Percentiles rank a stretch among this genome's conserved stretches.
Evolutionary conservation across 257 asterid genomes (phyloP).

Genomic region (Orobanche coerulescens): DNA sequence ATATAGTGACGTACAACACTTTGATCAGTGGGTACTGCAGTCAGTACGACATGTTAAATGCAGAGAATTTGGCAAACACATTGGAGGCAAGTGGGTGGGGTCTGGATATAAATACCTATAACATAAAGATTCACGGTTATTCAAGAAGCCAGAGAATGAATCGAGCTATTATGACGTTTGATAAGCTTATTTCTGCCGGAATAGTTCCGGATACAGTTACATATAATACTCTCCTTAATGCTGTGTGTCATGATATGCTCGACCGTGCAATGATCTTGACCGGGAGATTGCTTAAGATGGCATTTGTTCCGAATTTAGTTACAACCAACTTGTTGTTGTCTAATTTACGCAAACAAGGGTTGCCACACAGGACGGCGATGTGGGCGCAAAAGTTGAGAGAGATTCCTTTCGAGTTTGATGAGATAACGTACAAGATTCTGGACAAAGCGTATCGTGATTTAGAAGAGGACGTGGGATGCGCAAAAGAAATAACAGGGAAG

Average conservation of each 20-base stretch:
- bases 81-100: slow-evolving; percentile 64
- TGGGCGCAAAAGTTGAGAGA: slow-evolving; percentile 84
- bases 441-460: slow-evolving; percentile 51
- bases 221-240: slow-evolving; percentile 71
- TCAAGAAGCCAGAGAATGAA: slow-evolving; percentile 61
- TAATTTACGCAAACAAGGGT: slow-evolving; percentile 73
- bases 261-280: slow-evolving; percentile 84
- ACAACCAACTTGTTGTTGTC: slow-evolving; percentile 71
- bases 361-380: slow-evolving; percentile 65
- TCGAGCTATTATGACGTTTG: slow-evolving; percentile 59
- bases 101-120: slow-evolving; percentile 75
- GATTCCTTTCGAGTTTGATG: slow-evolving; percentile 72
- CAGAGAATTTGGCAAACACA: slow-evolving; percentile 45
- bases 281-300: slow-evolving; percentile 79
- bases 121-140: slow-evolving; percentile 67
- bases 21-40: slow-evolving; percentile 77
- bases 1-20: slow-evolving; percentile 77
- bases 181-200: slow-evolving; percentile 71
- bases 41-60: slow-evolving; percentile 66
- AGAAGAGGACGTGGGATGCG: slow-evolving; percentile 37
- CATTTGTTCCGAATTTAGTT: slow-evolving; percentile 72
- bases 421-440: slow-evolving; percentile 55
- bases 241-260: slow-evolving; percentile 64
- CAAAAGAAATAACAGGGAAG: slow-evolving; percentile 48
- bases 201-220: slow-evolving; percentile 79